Evolutionary conservation across 768 basidiomycete species (phyloP).

Genomic region (Epithele typhae): DNA sequence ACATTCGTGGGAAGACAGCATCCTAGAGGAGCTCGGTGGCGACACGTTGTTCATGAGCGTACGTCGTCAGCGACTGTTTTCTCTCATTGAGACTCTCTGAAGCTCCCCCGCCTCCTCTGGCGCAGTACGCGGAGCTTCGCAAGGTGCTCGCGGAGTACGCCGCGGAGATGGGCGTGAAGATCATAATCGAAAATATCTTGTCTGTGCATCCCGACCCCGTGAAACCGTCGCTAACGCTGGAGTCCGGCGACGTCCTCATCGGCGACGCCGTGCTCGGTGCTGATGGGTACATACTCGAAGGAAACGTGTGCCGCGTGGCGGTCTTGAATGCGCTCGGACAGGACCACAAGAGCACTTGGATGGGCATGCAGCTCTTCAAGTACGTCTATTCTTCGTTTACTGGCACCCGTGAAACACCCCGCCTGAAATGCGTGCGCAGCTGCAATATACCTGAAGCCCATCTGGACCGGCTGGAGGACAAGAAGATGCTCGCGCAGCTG

Average conservation of each 20-base stretch:
- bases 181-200: slow-evolving; percentile 16
- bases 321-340: slow-evolving; percentile 9
- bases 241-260: slow-evolving; percentile 21
- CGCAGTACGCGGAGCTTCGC: slow-evolving; percentile 27
- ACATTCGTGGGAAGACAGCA: slow-evolving; percentile 43
- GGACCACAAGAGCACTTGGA: slow-evolving; percentile 5
- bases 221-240: slow-evolving; percentile 22
- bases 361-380: slow-evolving; percentile 17
- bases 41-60: slow-evolving; percentile 47
- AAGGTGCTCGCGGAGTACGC: slow-evolving; percentile 24
- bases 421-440: too few species aligned
- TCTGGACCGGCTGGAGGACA: too few species aligned
- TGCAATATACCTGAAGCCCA: too few species aligned
- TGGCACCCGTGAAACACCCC: too few species aligned
- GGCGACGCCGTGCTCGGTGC: slow-evolving; percentile 27
- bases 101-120: neutral
- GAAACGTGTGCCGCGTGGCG: slow-evolving; percentile 6
- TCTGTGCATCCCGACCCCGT: slow-evolving; percentile 8
- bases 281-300: slow-evolving; percentile 14
- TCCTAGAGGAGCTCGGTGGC: slow-evolving; percentile 44
- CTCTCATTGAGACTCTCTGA: neutral
- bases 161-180: slow-evolving; percentile 13
- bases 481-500: too few species aligned
- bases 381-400: slow-evolving; percentile 1
- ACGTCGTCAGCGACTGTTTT: slow-evolving; percentile 16